Evolutionary conservation across 2,329 filamentous ascomycete genomes (phyloP).

Genomic region (Fonsecaea multimorphosa): DNA sequence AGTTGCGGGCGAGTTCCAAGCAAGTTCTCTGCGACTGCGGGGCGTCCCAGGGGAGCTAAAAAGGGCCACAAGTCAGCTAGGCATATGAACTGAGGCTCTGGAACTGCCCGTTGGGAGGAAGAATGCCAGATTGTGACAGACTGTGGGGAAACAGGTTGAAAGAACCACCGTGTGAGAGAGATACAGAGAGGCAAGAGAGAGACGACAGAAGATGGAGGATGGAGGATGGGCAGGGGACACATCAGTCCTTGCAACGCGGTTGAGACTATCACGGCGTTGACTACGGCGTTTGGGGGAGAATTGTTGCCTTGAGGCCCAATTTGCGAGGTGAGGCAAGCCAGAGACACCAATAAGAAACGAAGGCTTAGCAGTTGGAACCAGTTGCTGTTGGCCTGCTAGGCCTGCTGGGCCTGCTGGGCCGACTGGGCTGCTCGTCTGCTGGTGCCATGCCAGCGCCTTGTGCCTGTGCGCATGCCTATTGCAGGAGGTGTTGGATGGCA

Average conservation of each 20-base stretch:
- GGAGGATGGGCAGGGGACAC: background rate
- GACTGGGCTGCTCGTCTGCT: background rate
- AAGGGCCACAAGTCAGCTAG: background rate
- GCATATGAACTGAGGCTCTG: constrained; percentile 1
- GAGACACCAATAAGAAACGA: background rate
- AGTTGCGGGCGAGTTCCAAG: background rate
- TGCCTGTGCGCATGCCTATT: background rate
- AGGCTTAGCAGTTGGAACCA: background rate
- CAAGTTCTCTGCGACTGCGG: background rate
- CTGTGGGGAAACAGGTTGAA: background rate
- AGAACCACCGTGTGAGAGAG: background rate
- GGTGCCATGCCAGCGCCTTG: background rate
- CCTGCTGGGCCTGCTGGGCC: too few species aligned
- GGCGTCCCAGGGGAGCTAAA: background rate
- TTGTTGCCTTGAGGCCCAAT: constrained; percentile 1
- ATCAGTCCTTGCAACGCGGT: background rate
- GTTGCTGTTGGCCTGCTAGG: background rate
- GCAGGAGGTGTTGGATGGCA: background rate
- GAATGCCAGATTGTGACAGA: background rate
- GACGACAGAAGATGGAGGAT: background rate
- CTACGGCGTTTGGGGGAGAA: background rate
- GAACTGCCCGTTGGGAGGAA: background rate
- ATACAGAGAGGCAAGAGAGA: background rate
- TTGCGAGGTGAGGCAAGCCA: constrained; percentile 1
- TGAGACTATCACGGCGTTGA: background rate